Evolutionary conservation across 2,329 filamentous ascomycete genomes (phyloP), one percentile per base, ranked within the genome.

Genomic region (Clonostachys sp.): DNA sequence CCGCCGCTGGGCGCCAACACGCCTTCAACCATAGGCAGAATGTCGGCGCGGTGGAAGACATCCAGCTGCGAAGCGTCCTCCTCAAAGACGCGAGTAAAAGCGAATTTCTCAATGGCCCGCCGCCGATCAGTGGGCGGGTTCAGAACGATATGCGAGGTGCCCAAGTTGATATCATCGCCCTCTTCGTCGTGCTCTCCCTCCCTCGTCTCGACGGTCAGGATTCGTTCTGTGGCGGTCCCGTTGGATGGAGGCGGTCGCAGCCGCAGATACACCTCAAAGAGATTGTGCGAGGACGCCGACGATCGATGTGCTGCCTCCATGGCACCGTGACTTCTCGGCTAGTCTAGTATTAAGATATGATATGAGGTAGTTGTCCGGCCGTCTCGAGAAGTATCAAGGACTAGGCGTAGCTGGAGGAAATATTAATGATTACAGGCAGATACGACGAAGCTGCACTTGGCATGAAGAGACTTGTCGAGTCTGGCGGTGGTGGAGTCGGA

Each of bases 231-330:
- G 40, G 53, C 54, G 41, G 68, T 48, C 16, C 67, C 61, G 42
- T 68, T 65, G 58, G 73, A 60, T 48, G 72, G 72, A 5, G 84
- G 78, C n/a, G 87, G 87, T 14, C 87, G 85, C 44, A 97, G 74
- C 44, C 92, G 88, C 39, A 97, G 78, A 62, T 89, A 96, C 48
- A 97, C 92, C 68, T 96, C 86, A 64, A 97, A 97, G 36, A 96
- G 81, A 51, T 80, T 81, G 50, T 70, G 67, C 14, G 65, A 63
- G 9, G 48, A 39, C 24, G 24, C 24, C 24, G 24, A 30, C 9
- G 24, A 30, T 10, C 24, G 24, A 30, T 30, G 24, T 30, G 24
- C 24, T 30, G 24, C 24, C 24, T 30, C 24, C 24, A 30, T 30
- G 24, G 24, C 24, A 30, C 24, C 24, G 24, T 30, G 24, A 30